Base-by-base conservation (phyloP, 352 stramenopile species). In the Phytopythium delawarense region DNA sequence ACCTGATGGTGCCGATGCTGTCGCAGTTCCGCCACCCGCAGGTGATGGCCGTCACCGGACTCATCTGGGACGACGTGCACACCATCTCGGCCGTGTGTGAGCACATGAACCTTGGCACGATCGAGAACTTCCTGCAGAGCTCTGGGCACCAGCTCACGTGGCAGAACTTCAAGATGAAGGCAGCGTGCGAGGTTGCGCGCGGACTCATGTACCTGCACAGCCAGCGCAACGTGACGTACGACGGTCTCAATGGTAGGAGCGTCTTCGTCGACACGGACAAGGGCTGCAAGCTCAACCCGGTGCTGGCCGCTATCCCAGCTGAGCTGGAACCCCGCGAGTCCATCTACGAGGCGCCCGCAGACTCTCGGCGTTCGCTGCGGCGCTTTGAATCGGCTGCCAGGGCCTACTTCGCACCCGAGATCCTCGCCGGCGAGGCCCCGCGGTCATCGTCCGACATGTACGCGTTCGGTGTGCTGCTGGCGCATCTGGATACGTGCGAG, bases 121-220 rank as follows among this genome's bases (percentile, higher is more conserved):
- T 92, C 0, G 81, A 89, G 69, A 67, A 76, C 16, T 82, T 88
- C 34, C 57, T 92, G 37, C 57, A 72, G 6, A 67, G 57, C 45
- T 66, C 67, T 39, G 62, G 65, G 4, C 66, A 62, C 6, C 59
- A 76, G 15, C 69, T 91, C 2, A 88, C 81, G 45, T 94, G 85
- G 85, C 66, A 70, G 25, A 87, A 88, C 45, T 91, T 90, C 64
- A 92, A 92, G 71, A 78, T 89, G 56, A 85, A 87, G 61, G 79
- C 84, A 20, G 83, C 83, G 23, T 63, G 76, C 28, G 71, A 92
- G 48, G 75, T 94, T 32, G 76, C 83, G 1, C 75, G 71, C 32
- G 81, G 75, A 5, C 72, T 94, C 35, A 88, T 90, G 81, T 91
- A 92, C 48, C 50, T 94, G 28, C 83, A 94, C 71, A 81, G 69